Evolutionary conservation across 768 basidiomycete genomes (phyloP).

Genomic region (Daedaleopsis sinensis): DNA sequence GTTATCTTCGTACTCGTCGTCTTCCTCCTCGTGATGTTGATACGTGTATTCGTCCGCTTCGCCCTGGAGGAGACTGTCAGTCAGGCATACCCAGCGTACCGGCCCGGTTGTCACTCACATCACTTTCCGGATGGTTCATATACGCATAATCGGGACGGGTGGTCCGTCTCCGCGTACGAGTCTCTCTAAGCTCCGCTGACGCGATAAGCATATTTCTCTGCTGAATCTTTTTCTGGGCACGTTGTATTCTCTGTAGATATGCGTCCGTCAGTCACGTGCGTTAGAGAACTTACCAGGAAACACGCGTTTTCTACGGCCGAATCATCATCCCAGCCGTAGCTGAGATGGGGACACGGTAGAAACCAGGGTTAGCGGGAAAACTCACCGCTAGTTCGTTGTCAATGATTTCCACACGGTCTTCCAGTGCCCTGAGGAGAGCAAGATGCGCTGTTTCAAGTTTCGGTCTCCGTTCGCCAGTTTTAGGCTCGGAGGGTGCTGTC

Average conservation of each 20-base stretch:
- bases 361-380: constrained; percentile 23
- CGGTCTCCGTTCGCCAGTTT: constrained; percentile 48
- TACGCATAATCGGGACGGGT: constrained; percentile 84
- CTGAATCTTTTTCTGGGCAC: constrained; percentile 69
- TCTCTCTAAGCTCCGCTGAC: constrained; percentile 79
- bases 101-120: constrained; percentile 46
- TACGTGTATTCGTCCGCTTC: constrained; percentile 70
- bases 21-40: constrained; percentile 60
- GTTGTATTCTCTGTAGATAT: constrained; percentile 64
- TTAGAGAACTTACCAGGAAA: constrained; percentile 13
- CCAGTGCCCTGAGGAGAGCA: constrained; percentile 60
- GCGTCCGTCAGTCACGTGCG: constrained; percentile 25
- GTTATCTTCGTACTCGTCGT: constrained; percentile 61
- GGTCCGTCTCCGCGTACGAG: constrained; percentile 74
- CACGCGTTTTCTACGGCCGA: not conserved
- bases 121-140: constrained; percentile 63
- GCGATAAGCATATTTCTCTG: constrained; percentile 65
- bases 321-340: not conserved
- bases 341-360: not conserved
- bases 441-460: constrained; percentile 67
- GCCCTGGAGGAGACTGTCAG: constrained; percentile 36
- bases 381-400: constrained; percentile 75
- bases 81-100: constrained; percentile 1
- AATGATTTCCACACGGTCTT: constrained; percentile 64
- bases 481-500: constrained; percentile 47